Evolutionary conservation across 2,329 filamentous ascomycete species (phyloP).

Genomic region (Pseudophaeomoniella oleicola): DNA sequence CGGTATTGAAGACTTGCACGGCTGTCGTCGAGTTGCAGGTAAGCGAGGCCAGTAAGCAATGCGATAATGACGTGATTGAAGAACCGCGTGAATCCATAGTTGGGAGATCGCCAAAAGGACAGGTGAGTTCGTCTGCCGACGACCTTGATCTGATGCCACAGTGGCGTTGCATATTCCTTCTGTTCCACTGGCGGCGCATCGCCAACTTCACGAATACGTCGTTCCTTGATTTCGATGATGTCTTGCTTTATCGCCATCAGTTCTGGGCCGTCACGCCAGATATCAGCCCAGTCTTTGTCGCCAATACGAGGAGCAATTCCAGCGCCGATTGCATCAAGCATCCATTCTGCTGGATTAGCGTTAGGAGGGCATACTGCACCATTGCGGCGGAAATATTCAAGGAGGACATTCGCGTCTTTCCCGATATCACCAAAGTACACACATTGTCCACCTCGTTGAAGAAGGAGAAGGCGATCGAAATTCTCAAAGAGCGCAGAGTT

Average conservation of each 20-base stretch:
- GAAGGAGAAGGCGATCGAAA: constrained; percentile 42
- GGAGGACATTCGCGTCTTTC: constrained; percentile 30
- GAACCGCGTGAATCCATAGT: constrained; percentile 77
- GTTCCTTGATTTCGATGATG: constrained; percentile 51
- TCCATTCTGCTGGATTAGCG: constrained; percentile 38
- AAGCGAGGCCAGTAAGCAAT: constrained; percentile 64
- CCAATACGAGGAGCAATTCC: constrained; percentile 59
- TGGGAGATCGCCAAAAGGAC: constrained; percentile 71
- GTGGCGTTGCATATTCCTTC: constrained; percentile 69
- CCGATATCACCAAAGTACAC: constrained; percentile 43
- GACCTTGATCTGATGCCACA: constrained; percentile 62
- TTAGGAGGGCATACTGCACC: constrained; percentile 35
- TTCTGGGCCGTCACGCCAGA: constrained; percentile 63
- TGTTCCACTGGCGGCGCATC: constrained; percentile 34
- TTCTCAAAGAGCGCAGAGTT: constrained; percentile 40
- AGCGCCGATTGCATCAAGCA: constrained; percentile 52
- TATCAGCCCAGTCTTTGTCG: constrained; percentile 62
- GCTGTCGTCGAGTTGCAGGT: constrained; percentile 62
- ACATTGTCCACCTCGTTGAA: constrained; percentile 38
- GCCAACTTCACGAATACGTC: constrained; percentile 36
- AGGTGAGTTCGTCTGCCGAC: constrained; percentile 61
- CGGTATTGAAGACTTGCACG: constrained; percentile 67
- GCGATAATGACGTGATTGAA: constrained; percentile 75
- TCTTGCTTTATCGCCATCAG: constrained; percentile 50
- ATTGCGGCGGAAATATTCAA: constrained; percentile 38